Conservation (phyloP, 352 stramenopile genomes). For the Albugo candida region DNA sequence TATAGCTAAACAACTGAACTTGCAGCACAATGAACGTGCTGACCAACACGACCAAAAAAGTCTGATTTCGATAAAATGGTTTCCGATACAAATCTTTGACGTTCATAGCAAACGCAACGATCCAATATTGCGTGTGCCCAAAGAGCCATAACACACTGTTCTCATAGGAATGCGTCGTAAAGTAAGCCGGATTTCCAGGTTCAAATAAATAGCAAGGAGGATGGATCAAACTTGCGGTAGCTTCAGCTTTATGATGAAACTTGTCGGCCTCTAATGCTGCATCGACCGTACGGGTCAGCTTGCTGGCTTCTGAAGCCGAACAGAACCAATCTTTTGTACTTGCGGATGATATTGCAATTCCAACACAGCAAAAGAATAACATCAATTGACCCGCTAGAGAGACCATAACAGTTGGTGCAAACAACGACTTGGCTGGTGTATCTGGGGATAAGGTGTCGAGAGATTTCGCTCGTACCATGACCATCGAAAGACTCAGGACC, state of each 20-base stretch:
- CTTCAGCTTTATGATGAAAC: no score
- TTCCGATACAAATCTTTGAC: slow-evolving; percentile 35
- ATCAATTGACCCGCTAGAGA: slow-evolving; percentile 36
- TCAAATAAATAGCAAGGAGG: slow-evolving; percentile 46
- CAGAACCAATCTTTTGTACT: slow-evolving; percentile 42
- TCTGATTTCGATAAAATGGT: slow-evolving; percentile 29
- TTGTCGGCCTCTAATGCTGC: no score
- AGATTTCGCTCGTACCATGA: slow-evolving; percentile 46
- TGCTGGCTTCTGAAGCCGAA: slow-evolving; percentile 18
- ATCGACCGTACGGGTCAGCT: slow-evolving; percentile 16
- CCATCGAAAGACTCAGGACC: slow-evolving; percentile 41
- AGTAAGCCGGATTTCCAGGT: slow-evolving; percentile 20
- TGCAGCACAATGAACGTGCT: slow-evolving; percentile 30
- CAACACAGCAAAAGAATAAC: slow-evolving; percentile 30
- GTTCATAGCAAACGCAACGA: slow-evolving; percentile 49
- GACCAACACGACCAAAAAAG: slow-evolving; percentile 27
- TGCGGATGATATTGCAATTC: slow-evolving; percentile 32
- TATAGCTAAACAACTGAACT: slow-evolving; percentile 46
- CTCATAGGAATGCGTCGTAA: slow-evolving; percentile 56
- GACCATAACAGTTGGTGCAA: slow-evolving; percentile 29
- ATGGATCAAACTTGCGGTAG: slow-evolving; percentile 21
- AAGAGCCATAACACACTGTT: slow-evolving; percentile 64
- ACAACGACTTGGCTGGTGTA: slow-evolving; percentile 33
- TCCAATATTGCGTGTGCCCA: slow-evolving; percentile 58
- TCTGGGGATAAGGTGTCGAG: slow-evolving; percentile 19